Percentiles rank a stretch among this genome's conserved stretches.
Conservation (phyloP, 257 asterid species). For the Solanum chmielewskii region DNA sequence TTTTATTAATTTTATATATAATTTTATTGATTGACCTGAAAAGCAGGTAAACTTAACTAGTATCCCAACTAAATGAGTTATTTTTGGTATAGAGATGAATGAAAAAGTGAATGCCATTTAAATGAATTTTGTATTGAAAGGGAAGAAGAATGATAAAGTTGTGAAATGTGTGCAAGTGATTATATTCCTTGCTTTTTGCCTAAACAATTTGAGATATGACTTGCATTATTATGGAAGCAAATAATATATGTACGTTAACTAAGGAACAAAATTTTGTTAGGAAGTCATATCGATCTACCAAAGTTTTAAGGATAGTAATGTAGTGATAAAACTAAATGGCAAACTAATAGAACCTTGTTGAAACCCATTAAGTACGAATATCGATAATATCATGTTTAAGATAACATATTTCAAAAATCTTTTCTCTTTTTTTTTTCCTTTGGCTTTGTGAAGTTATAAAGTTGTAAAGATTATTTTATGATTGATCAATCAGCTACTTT, state of each 20-base stretch:
- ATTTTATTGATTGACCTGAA: too few relatives aligned
- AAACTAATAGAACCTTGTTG: not conserved
- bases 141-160: not conserved
- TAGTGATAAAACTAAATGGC: not conserved
- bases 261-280: not conserved
- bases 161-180: not conserved
- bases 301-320: not conserved
- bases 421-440: not conserved
- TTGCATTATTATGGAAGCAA: not conserved
- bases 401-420: not conserved
- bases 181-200: not conserved
- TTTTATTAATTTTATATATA: too few relatives aligned
- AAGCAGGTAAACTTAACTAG: not conserved
- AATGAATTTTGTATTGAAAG: not conserved
- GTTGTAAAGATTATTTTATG: not conserved
- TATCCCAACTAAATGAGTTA: not conserved
- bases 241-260: not conserved
- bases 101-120: not conserved
- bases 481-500: too few relatives aligned
- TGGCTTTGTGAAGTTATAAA: not conserved
- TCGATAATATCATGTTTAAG: not conserved
- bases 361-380: not conserved
- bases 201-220: not conserved
- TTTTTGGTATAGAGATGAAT: not conserved
- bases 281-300: not conserved